These are phyloP conservation scores for Tremella fuciformis DNA, from an alignment of 768 basidiomycete species.

Conservation along the genomic window DNA sequence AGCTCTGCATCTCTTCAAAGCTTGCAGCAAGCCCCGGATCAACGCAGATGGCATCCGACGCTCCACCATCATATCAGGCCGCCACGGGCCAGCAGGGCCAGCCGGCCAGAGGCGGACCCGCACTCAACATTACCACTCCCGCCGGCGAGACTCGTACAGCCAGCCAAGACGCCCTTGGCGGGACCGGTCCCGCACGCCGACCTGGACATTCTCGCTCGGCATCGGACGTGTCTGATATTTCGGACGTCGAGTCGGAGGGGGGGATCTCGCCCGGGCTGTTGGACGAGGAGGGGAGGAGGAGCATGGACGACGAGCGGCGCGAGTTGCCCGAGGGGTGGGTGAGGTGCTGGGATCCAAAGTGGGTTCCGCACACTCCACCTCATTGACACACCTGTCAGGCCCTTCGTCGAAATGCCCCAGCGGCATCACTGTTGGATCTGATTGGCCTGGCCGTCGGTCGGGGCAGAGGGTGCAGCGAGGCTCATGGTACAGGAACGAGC, in stretches of 20 bases:
- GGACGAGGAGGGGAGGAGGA: conserved; percentile 33
- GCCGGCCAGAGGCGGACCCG: background rate
- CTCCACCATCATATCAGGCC: conserved; percentile 21
- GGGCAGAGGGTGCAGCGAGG: too few relatives aligned
- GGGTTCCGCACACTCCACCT: conserved; percentile 12
- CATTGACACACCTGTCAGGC: too few relatives aligned
- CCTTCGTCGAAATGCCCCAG: too few relatives aligned
- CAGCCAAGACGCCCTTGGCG: background rate
- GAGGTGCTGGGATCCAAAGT: conserved; percentile 49
- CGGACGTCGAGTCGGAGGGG: background rate
- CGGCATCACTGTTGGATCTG: too few relatives aligned
- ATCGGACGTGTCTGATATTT: conserved; percentile 1
- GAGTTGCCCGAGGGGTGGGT: conserved; percentile 50
- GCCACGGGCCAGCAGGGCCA: conserved; percentile 7
- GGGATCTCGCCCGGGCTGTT: background rate
- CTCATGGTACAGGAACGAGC: conserved; percentile 32
- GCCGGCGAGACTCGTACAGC: conserved; percentile 3
- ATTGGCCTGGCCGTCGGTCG: too few relatives aligned
- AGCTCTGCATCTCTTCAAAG: too few relatives aligned
- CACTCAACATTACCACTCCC: conserved; percentile 15
- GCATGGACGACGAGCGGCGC: conserved; percentile 49
- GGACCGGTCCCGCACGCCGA: background rate
- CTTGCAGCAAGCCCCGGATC: too few relatives aligned
- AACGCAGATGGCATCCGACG: conserved; percentile 4
- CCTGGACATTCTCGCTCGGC: background rate